Base-by-base conservation (phyloP, 352 stramenopile genomes). In the Pythium biforme region DNA sequence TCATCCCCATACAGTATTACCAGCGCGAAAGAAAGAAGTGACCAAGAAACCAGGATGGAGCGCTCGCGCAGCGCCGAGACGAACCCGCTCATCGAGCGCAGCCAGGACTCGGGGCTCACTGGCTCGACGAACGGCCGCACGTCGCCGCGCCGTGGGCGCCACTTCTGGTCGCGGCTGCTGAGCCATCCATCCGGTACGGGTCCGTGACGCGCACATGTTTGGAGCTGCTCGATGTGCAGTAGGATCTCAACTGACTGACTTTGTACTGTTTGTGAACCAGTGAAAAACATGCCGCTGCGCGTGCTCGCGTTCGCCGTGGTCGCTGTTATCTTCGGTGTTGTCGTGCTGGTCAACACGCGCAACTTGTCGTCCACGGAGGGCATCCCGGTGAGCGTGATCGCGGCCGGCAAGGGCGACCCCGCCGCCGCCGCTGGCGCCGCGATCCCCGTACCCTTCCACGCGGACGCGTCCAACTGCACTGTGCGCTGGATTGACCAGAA, bases 401-500 rank as follows among this genome's bases (percentile, higher is more conserved):
- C 54, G 20, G 64, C 68, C 0, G 67, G 53, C 10, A 25, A 23
- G 7, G 27, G 37, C 34, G 31, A 54, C 34, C n/a, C n/a, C n/a
- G 25, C 52, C n/a, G 37, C 20, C 26, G 31, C 33, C 45, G 2
- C 27, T 50, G 19, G 14, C 34, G 11, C 53, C 47, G 29, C 65
- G 17, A 41, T 52, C 5, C 25, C 41, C 8, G 19, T 33, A 4
- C 55, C 29, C 9, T 37, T 90, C 25, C 62, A 33, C 12, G 77
- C 81, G 15, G 72, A 85, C 53, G 66, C 79, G 19, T 74, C 69
- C 48, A 94, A 95, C 72, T 97, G 90, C 71, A 83, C 83, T 0
- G 76, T 92, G 70, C 62, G 77, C n/a, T 97, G 75, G 75, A 90
- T 97, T 51, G 78, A 92, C 47, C 92, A 98, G 64, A 77, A 75